phyloP scores from a whole-genome alignment of 2,329 filamentous ascomycete genomes.

The Aspergillus alliaceus region DNA sequence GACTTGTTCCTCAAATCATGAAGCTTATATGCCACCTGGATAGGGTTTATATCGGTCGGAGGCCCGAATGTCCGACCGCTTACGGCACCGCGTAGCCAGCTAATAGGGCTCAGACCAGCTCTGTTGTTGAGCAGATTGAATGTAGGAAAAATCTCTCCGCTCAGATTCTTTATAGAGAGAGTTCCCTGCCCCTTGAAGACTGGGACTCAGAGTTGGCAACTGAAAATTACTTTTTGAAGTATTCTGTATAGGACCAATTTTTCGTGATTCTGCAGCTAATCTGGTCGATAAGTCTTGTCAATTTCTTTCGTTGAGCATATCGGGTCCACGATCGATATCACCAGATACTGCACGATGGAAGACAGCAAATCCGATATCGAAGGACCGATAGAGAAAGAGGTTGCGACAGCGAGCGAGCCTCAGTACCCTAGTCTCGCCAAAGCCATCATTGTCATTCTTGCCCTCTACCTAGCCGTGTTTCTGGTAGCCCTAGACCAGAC shows the following conservation, averaged over 20 bases:
- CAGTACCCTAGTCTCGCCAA: slow-evolving; percentile 22
- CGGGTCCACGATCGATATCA: neutral
- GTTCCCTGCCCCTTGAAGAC: too few species aligned
- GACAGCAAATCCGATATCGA: neutral
- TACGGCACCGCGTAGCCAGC: too few species aligned
- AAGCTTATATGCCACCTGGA: neutral
- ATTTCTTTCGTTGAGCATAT: neutral
- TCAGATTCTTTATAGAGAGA: too few species aligned
- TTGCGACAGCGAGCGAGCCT: neutral
- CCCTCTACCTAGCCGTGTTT: slow-evolving; percentile 26
- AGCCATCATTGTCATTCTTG: slow-evolving; percentile 13
- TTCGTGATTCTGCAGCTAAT: too few species aligned
- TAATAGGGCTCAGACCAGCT: too few species aligned
- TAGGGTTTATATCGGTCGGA: neutral
- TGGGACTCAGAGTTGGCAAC: too few species aligned
- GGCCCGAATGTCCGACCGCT: neutral
- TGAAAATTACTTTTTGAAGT: too few species aligned
- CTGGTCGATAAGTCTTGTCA: too few species aligned
- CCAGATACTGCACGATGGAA: neutral
- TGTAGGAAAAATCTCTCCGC: neutral
- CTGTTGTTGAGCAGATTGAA: neutral
- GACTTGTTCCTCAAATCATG: neutral
- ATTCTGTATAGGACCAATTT: too few species aligned
- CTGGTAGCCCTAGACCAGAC: slow-evolving; percentile 36
- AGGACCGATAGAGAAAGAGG: neutral